These are phyloP conservation scores for Metarhizium guizhouense DNA, from an alignment of 2,329 filamentous ascomycete species.

Conservation along the genomic window DNA sequence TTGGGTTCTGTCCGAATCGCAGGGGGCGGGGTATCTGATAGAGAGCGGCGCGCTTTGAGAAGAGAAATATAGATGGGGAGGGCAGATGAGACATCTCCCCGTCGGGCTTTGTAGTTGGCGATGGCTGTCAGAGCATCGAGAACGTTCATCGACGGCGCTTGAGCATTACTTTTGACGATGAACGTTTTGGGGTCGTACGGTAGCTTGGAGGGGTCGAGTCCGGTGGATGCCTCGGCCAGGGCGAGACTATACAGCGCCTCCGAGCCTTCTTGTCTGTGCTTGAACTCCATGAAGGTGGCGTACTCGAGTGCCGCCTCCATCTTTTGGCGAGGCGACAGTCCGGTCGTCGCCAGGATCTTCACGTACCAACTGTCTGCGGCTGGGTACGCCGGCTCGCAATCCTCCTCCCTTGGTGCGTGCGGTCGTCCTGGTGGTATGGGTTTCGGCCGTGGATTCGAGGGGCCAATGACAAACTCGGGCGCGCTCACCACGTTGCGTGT, in stretches of 20 bases:
- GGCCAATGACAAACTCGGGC: constrained; percentile 65
- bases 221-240: constrained; percentile 61
- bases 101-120: constrained; percentile 67
- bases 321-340: constrained; percentile 70
- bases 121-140: constrained; percentile 67
- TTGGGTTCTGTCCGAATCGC: constrained; percentile 6
- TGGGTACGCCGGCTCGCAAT: constrained; percentile 62
- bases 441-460: constrained; percentile 72
- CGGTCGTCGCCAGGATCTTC: constrained; percentile 70
- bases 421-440: constrained; percentile 58
- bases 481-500: constrained; percentile 60
- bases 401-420: constrained; percentile 60
- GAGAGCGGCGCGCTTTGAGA: constrained; percentile 66
- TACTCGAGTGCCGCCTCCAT: constrained; percentile 76
- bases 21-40: constrained; percentile 27
- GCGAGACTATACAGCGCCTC: constrained; percentile 68
- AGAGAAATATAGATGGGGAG: constrained; percentile 81
- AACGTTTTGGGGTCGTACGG: constrained; percentile 53
- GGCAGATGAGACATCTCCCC: constrained; percentile 56
- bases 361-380: constrained; percentile 71
- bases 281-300: constrained; percentile 78
- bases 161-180: constrained; percentile 51
- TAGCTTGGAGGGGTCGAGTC: constrained; percentile 30
- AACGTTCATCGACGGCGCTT: constrained; percentile 61
- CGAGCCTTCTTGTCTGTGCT: constrained; percentile 55